phyloP scores from a whole-genome alignment of 768 basidiomycete genomes.

The Lactarius hatsudake region DNA sequence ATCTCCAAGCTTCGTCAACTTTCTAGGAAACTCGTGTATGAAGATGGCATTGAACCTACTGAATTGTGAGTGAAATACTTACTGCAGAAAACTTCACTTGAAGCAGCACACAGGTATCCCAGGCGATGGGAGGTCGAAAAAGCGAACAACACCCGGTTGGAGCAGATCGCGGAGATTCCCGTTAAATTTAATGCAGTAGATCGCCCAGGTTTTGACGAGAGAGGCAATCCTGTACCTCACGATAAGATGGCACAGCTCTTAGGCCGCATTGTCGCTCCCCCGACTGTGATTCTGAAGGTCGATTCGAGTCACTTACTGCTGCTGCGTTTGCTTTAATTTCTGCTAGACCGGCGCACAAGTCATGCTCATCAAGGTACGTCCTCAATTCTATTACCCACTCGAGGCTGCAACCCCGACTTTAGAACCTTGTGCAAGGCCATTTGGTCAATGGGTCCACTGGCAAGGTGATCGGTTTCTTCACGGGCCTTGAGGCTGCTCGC shows the following conservation, averaged over 20 bases:
- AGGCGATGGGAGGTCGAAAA: slow-evolving; percentile 65
- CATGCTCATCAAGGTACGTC: slow-evolving; percentile 66
- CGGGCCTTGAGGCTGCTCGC: slow-evolving; percentile 46
- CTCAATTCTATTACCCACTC: neutral
- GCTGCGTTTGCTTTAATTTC: neutral
- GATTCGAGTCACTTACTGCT: neutral
- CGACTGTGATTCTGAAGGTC: slow-evolving; percentile 42
- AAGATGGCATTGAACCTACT: slow-evolving; percentile 77
- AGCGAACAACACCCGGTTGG: slow-evolving; percentile 59
- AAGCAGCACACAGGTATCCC: slow-evolving; percentile 51
- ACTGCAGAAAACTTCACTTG: neutral
- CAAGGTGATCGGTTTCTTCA: slow-evolving; percentile 46
- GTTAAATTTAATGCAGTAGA: slow-evolving; percentile 47
- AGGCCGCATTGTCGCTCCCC: slow-evolving; percentile 56
- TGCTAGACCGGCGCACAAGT: slow-evolving; percentile 77
- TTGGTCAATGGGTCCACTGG: slow-evolving; percentile 74
- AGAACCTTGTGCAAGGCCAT: slow-evolving; percentile 68
- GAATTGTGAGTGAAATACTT: slow-evolving; percentile 53
- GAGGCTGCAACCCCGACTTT: slow-evolving; percentile 5
- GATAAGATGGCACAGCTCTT: slow-evolving; percentile 45
- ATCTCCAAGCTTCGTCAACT: slow-evolving; percentile 52
- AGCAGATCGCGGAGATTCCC: slow-evolving; percentile 39
- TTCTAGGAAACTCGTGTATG: slow-evolving; percentile 55
- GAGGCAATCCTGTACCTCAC: slow-evolving; percentile 36
- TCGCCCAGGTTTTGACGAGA: slow-evolving; percentile 42